These are phyloP conservation scores for Bipolaris sorokiniana DNA, from an alignment of 2,329 filamentous ascomycete species.

Conservation along the genomic window DNA sequence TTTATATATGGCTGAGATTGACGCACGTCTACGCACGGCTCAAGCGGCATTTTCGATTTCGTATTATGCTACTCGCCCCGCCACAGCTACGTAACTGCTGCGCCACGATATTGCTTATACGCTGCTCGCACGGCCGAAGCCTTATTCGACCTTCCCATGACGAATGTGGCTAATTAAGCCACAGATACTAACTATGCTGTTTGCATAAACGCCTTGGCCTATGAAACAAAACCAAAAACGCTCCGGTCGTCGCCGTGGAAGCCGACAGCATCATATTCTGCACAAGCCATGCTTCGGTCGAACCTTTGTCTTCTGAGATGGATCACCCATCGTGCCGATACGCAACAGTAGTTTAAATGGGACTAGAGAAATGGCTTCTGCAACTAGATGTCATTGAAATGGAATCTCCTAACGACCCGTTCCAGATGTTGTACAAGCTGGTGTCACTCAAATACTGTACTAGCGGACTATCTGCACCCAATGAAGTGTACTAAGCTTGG, in stretches of 20 bases:
- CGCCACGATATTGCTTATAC: conserved; percentile 27
- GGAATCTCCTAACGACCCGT: conserved; percentile 31
- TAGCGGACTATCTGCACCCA: conserved; percentile 15
- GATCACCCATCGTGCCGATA: conserved; percentile 23
- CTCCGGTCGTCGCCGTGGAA: conserved; percentile 41
- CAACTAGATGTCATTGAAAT: conserved; percentile 27
- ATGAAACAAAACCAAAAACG: conserved; percentile 41
- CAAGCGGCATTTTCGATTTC: conserved; percentile 17
- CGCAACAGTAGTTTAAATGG: conserved; percentile 42
- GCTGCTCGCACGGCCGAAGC: conserved; percentile 15
- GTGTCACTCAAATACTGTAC: conserved; percentile 21
- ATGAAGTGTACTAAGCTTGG: conserved; percentile 16
- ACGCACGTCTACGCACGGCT: conserved; percentile 4
- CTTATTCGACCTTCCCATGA: background rate
- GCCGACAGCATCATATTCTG: conserved; percentile 44
- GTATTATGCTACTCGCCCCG: conserved; percentile 25
- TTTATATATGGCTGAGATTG: background rate
- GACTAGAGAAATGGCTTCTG: conserved; percentile 28
- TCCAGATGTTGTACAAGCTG: conserved; percentile 26
- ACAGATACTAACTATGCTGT: conserved; percentile 17
- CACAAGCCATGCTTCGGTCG: background rate
- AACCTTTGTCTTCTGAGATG: background rate
- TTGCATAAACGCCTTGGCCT: conserved; percentile 30
- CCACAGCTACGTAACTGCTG: conserved; percentile 28
- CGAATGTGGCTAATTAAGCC: conserved; percentile 16